Evolutionary conservation across 2,329 filamentous ascomycete genomes (phyloP).

Genomic region (Sphaerulina musiva): DNA sequence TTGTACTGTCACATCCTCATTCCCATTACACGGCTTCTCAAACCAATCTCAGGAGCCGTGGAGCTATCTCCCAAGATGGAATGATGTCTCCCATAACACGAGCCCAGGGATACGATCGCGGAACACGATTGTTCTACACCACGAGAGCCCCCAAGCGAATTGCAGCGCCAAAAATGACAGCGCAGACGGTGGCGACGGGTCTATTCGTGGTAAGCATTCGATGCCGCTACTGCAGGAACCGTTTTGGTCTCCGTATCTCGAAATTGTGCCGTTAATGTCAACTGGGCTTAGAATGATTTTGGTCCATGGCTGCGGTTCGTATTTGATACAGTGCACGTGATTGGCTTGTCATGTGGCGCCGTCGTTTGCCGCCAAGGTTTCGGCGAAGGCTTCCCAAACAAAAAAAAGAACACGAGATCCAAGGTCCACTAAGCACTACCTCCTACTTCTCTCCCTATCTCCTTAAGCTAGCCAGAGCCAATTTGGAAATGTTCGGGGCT

Average conservation of each 20-base stretch:
- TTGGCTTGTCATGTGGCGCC: not conserved
- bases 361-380: not conserved
- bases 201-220: not conserved
- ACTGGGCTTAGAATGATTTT: not conserved
- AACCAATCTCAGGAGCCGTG: not conserved
- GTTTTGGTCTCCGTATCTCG: not conserved
- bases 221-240: slow-evolving; percentile 2
- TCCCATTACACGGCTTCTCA: not conserved
- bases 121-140: too few species aligned
- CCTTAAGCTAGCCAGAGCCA: not conserved
- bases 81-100: not conserved
- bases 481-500: not conserved
- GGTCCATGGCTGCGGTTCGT: not conserved
- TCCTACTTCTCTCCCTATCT: not conserved
- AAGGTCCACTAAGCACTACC: too few species aligned
- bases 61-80: not conserved
- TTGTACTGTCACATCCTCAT: not conserved
- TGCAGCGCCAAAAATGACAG: not conserved
- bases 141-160: too few species aligned
- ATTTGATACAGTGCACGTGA: not conserved
- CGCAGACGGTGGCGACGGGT: not conserved
- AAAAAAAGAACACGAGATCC: not conserved
- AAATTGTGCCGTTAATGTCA: not conserved
- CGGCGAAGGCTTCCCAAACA: not conserved
- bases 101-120: not conserved